Evolutionary conservation across 768 basidiomycete species (phyloP).

Genomic region (Termitomyces eurrhizus): DNA sequence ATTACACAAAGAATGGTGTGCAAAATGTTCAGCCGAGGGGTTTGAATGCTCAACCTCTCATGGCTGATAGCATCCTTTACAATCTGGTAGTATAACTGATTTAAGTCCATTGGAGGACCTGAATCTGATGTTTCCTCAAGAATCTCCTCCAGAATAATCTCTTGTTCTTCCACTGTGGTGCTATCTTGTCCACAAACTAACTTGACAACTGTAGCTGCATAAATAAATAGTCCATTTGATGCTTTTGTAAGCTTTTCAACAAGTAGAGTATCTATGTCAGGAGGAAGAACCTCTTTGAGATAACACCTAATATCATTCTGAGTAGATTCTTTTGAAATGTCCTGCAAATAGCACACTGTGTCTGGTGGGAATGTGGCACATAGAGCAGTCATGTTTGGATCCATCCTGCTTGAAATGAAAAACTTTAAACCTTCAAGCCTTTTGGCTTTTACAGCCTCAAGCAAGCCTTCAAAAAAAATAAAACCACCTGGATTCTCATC

Average conservation of each 20-base stretch:
- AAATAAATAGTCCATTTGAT: background rate
- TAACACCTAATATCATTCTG: background rate
- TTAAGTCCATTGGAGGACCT: background rate
- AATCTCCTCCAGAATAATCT: background rate
- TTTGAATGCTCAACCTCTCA: background rate
- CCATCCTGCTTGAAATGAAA: background rate
- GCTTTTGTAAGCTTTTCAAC: background rate
- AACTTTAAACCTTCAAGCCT: background rate
- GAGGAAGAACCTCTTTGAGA: background rate
- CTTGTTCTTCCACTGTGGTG: background rate
- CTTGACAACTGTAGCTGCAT: background rate
- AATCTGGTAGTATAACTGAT: background rate
- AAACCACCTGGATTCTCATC: background rate
- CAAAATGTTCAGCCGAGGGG: background rate
- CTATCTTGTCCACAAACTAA: background rate
- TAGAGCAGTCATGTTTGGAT: background rate
- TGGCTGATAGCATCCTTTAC: background rate
- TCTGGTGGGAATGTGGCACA: background rate
- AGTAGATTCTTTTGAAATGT: background rate
- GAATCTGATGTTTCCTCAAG: background rate
- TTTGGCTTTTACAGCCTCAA: background rate
- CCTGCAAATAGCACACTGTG: background rate
- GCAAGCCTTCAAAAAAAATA: background rate
- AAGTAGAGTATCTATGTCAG: background rate
- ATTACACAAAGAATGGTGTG: conserved; percentile 5